Conservation (phyloP, 345 rosid genomes). For the Acer campestre region DNA sequence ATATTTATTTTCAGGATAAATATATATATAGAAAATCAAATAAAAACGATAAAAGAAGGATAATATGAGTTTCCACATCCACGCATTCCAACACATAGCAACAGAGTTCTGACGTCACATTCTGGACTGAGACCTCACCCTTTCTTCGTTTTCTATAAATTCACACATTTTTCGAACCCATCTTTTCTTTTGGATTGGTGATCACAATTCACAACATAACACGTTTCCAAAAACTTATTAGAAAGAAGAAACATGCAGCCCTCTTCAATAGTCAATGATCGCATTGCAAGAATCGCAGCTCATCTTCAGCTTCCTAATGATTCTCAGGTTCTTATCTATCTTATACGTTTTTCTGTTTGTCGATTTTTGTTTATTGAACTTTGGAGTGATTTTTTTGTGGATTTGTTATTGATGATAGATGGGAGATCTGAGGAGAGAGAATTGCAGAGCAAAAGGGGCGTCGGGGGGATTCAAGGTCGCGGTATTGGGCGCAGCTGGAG, state of each 20-base stretch:
- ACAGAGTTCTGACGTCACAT: background rate
- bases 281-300: slow-evolving; percentile 75
- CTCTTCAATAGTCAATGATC: slow-evolving; percentile 50
- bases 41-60: background rate
- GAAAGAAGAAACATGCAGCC: slow-evolving; percentile 19
- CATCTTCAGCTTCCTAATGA: slow-evolving; percentile 67
- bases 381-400: background rate
- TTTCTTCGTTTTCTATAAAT: background rate
- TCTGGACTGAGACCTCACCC: background rate
- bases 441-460: slow-evolving; percentile 90
- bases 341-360: background rate
- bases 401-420: slow-evolving; percentile 29
- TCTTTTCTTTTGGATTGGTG: background rate
- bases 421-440: slow-evolving; percentile 47
- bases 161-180: background rate
- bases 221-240: background rate
- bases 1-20: no score
- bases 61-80: background rate
- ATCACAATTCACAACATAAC: background rate
- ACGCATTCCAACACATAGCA: background rate
- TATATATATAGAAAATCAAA: no score
- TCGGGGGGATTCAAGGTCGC: slow-evolving; percentile 91
- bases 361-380: background rate
- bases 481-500: slow-evolving; percentile 94
- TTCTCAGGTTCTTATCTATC: background rate